Conservation (phyloP, 305 asterid species). For the Rubia tinctorum region DNA sequence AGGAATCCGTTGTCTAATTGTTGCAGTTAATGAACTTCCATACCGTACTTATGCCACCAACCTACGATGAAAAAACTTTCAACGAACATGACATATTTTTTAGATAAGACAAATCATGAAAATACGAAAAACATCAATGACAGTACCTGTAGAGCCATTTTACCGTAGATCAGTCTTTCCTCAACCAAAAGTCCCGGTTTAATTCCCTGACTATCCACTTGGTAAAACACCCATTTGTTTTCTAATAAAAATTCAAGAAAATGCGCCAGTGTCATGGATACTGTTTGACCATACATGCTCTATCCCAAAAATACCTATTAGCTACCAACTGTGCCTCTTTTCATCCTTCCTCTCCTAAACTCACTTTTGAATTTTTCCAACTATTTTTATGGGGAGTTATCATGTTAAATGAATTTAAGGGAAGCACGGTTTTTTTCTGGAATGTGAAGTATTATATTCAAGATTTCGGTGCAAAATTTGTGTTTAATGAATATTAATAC, state of each 20-base stretch:
- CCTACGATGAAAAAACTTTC: slow-evolving; percentile 26
- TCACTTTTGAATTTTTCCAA: neutral
- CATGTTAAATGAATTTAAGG: too few relatives aligned
- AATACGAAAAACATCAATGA: too few relatives aligned
- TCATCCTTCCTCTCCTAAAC: slow-evolving; percentile 34
- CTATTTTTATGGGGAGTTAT: too few relatives aligned
- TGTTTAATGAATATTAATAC: too few relatives aligned
- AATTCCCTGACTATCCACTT: slow-evolving; percentile 15
- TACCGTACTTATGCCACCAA: slow-evolving; percentile 38
- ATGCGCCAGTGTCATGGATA: too few relatives aligned
- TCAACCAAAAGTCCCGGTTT: slow-evolving; percentile 27
- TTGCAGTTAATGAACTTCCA: too few relatives aligned
- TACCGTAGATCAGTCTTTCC: slow-evolving; percentile 21
- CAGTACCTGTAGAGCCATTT: slow-evolving; percentile 46
- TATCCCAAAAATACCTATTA: neutral
- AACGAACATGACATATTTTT: too few relatives aligned
- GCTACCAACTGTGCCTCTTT: slow-evolving; percentile 35
- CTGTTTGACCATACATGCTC: too few relatives aligned
- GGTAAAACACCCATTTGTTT: slow-evolving; percentile 17
- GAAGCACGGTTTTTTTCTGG: too few relatives aligned
- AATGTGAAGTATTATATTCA: too few relatives aligned
- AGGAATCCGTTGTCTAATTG: too few relatives aligned
- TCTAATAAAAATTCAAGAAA: slow-evolving; percentile 36
- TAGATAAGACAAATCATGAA: neutral
- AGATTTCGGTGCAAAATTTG: too few relatives aligned